Conservation (phyloP, 257 asterid species). For the Nicotiana paniculata region DNA sequence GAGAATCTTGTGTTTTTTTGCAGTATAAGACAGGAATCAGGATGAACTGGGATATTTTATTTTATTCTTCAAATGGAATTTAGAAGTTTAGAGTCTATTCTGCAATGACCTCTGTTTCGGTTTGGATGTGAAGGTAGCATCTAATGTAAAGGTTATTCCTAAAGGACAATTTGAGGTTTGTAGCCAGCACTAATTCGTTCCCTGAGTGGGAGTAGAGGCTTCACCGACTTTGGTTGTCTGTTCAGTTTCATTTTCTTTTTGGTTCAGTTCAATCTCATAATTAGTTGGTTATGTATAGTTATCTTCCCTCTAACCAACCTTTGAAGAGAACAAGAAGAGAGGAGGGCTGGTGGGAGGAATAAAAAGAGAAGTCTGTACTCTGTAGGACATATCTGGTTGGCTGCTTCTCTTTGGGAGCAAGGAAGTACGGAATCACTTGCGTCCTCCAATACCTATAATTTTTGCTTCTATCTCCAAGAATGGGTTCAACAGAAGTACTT, state of each 20-base stretch:
- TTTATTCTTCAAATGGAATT: background rate
- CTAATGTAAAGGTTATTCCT: background rate
- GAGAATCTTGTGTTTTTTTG: background rate
- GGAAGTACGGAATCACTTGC: background rate
- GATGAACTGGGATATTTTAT: background rate
- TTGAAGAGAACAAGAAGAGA: background rate
- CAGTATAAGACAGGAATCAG: background rate
- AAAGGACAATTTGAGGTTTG: background rate
- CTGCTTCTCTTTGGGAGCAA: background rate
- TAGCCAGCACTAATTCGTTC: background rate
- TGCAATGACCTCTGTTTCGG: background rate
- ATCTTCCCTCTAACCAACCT: background rate
- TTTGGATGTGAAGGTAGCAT: background rate
- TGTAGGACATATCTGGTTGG: background rate
- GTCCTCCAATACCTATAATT: background rate
- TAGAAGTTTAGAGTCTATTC: background rate
- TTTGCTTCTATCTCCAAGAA: background rate
- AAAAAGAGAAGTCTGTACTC: background rate
- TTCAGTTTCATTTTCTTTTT: background rate
- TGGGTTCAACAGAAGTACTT: background rate
- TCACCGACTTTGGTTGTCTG: background rate
- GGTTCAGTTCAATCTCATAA: background rate
- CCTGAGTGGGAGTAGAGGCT: background rate
- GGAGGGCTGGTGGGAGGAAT: conserved; percentile 1
- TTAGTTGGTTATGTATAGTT: background rate